Base-by-base conservation (phyloP, 1,284 basidiomycete species). In the Paramarasmius palmivorus region DNA sequence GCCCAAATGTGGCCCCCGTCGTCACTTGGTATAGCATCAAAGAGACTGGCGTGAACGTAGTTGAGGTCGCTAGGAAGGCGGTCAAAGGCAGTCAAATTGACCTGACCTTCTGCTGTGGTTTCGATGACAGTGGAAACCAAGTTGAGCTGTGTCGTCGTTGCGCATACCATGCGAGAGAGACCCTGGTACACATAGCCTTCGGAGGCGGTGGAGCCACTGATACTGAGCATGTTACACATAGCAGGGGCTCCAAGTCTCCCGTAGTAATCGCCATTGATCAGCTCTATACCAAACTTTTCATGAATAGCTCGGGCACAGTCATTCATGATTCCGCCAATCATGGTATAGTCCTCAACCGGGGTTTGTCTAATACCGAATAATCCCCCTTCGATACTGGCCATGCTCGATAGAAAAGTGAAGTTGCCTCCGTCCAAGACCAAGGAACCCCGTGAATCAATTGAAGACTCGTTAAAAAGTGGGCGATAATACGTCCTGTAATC, bases 61-160 rank as follows among this genome's bases (percentile, higher is more conserved):
- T 40, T 10, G 22, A 40, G 39, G 19, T 40, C 39, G 39, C 39
- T 40, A 15, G 39, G 39, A 40, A 19, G 39, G 9, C 39, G 39
- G 3, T 2, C 5, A 17, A 40, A 40, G 12, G 39, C 12, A 10
- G 39, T 9, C 9, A 40, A 10, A 10, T 35, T 38, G 15, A 61
- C 25, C 8, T 55, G 48, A 14, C 59, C 44, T 12, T 34, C 38
- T n/a, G 25, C 36, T 17, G 15, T 22, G 10, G n/a, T 36, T 17
- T 49, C 41, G 12, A 61, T 41, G 8, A 54, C 56, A 4, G 58
- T 56, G 15, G 50, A 50, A 6, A 56, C 59, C 56, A 61, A 52
- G 47, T 61, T 61, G 26, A 61, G 49, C 36, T 61, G 59, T 2
- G 57, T 55, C 7, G 58, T 35, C 9, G 55, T 26, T 10, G 59